Base-by-base conservation (phyloP, 1,139 yeast species). In the Debaryomyces subglobosus region DNA sequence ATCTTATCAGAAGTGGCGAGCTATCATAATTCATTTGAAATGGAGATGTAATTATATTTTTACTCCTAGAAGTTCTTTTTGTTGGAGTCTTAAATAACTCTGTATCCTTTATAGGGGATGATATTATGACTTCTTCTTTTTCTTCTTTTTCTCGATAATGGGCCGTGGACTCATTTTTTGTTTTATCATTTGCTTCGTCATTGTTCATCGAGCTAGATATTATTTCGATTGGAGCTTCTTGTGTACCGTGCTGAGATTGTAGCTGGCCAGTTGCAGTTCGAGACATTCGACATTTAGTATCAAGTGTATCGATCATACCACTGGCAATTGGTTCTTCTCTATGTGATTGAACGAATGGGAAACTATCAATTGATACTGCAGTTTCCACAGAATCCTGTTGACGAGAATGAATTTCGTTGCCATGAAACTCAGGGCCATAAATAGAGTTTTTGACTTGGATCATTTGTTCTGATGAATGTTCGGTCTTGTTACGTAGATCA, bases 41-140 rank as follows among this genome's bases (percentile, higher is more conserved):
- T 5, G 40, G 40, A 8, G 40, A 23, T 24, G 21, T 6, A 8
- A 18, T 37, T 13, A 23, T 37, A 24, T 23, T 20, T 21, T 21
- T 24, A 13, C 9, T 15, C 4, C 10, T 15, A 8, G 30, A 32
- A 21, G 30, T 9, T 34, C 24, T 51, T 45, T 51, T 56, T 4
- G 58, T 53, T 1, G 64, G 61, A 8, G 65, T 58, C 40, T 56
- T 55, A 45, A 59, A 53, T 4, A 43, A 23, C 4, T 55, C 55
- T 12, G 58, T 37, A 32, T 48, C 45, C 15, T 43, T 41, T 1
- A 52, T 47, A 2, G 59, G 52, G 15, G 56, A 55, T 7, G 54
- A 53, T 7, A 49, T 46, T 21, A 48, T 50, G 18, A 49, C 48
- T 21, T 45, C 52, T 21, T 42, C 39, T 25, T 18, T 18, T 18